Percentiles rank a stretch among this genome's conserved stretches.
phyloP scores from a whole-genome alignment of 2,329 filamentous ascomycete species.

The Volutella citrinella region DNA sequence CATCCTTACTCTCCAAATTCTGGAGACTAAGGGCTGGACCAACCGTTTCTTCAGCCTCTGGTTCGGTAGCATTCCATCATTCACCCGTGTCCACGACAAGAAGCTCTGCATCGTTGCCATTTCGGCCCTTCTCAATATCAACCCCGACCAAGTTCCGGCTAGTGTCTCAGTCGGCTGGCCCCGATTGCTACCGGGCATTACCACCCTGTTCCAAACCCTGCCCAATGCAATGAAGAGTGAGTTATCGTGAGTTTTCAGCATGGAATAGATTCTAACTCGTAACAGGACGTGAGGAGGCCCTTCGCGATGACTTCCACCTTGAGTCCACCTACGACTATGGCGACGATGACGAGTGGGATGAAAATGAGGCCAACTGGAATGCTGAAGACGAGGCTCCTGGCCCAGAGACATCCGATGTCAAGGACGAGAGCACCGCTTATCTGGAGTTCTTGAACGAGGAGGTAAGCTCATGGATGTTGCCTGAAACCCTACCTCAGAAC shows the following conservation, averaged over 20 bases:
- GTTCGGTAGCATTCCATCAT: constrained; percentile 94
- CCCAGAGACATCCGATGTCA: constrained; percentile 63
- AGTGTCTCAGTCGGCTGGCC: constrained; percentile 97
- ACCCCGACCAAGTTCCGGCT: constrained; percentile 77
- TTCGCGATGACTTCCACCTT: constrained; percentile 80
- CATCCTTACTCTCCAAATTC: constrained; percentile 73
- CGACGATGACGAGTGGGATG: constrained; percentile 77
- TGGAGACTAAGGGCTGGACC: constrained; percentile 92
- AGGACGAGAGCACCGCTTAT: constrained; percentile 91
- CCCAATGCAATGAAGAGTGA: constrained; percentile 82
- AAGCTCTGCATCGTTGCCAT: constrained; percentile 97
- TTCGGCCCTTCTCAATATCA: constrained; percentile 75
- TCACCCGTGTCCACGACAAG: constrained; percentile 95
- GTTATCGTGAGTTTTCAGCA: constrained; percentile 25
- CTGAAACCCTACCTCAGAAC: no score
- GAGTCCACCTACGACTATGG: constrained; percentile 63
- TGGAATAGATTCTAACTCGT: constrained; percentile 22
- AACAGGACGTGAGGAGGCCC: constrained; percentile 81
- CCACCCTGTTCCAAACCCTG: constrained; percentile 86
- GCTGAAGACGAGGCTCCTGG: constrained; percentile 68
- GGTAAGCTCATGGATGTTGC: no score
- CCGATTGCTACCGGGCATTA: constrained; percentile 80
- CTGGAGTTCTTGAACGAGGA: constrained; percentile 95
- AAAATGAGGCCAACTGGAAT: constrained; percentile 79
- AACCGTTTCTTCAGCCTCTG: constrained; percentile 99